Evolutionary conservation across 1,284 basidiomycete genomes (phyloP), one percentile per base, ranked within the genome.

Genomic region (Austroboletus novae-zelandiae): DNA sequence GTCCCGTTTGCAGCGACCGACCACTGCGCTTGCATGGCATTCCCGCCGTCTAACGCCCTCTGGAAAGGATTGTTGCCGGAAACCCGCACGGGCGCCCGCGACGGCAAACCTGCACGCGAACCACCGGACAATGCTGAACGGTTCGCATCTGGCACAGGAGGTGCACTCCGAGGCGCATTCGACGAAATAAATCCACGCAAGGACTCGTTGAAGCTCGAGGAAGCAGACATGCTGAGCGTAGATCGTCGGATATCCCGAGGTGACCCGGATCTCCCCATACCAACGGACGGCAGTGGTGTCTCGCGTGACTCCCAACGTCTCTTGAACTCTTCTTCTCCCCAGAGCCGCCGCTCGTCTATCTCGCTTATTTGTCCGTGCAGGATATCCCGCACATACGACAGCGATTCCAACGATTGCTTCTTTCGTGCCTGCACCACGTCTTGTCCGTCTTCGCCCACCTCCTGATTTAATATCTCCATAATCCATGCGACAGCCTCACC

Each of bases 371-470:
- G 72, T 34, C 80, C 79, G 52, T 78, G 75, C 39, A 91, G 69
- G n/a, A 89, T 73, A 57, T 90, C 87, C 53, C 84, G 74, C 49
- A 90, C 81, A 67, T 90, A 87, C 8, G 84, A 74, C 40, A 91
- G 70, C 14, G 83, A 81, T 59, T 89, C 86, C 47, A 91, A 62
- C 0, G 89, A 86, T 61, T 89, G 84, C 40, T 74, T 74, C 62
- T 79, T 84, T 57, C 76, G 73, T 39, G 69, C 70, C 59, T 59
- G 59, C 55, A 73, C 61, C 30, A 62, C 62, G 41, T 72, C 73
- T 29, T 69, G 62, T 50, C 78, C 71, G 32, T 61, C 61, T 14
- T 73, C 73, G 23, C 70, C 71, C 59, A 81, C 80, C 3, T 54
- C 49, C 18, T 27, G 47, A 59, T 83, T 79, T 4, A 91, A 72